Conservation (phyloP, 2,329 filamentous ascomycete species). For the Calonectria montana region DNA sequence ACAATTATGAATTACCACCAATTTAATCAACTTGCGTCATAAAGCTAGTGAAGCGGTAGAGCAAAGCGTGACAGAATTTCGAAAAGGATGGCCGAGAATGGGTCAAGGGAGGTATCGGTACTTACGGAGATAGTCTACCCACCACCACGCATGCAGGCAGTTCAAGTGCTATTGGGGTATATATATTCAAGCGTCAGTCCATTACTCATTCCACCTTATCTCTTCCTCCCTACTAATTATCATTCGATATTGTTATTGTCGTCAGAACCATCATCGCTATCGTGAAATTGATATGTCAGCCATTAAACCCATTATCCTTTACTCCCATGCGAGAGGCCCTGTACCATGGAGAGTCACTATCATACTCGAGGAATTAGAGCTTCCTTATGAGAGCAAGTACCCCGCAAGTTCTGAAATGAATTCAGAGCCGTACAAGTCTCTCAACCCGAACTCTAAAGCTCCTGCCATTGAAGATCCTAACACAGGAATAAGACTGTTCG, state of each 20-base stretch:
- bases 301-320: not conserved
- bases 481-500: not conserved
- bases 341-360: not conserved
- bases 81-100: not conserved
- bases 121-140: not conserved
- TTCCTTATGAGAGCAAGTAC: not conserved
- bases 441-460: not conserved
- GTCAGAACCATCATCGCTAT: not conserved
- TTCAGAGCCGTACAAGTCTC: not conserved
- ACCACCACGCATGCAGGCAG: too few relatives aligned
- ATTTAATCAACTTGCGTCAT: too few relatives aligned
- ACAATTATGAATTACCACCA: too few relatives aligned
- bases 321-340: not conserved
- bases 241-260: not conserved
- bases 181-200: not conserved
- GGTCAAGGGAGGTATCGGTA: not conserved
- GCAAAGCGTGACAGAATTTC: not conserved
- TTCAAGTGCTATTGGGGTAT: not conserved
- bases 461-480: not conserved
- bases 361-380: not conserved
- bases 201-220: not conserved
- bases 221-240: not conserved
- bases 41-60: too few relatives aligned
- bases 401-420: not conserved
- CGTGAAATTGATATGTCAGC: not conserved